phyloP scores from a whole-genome alignment of 805 yeast species.

The Komagataella kurtzmanii region DNA sequence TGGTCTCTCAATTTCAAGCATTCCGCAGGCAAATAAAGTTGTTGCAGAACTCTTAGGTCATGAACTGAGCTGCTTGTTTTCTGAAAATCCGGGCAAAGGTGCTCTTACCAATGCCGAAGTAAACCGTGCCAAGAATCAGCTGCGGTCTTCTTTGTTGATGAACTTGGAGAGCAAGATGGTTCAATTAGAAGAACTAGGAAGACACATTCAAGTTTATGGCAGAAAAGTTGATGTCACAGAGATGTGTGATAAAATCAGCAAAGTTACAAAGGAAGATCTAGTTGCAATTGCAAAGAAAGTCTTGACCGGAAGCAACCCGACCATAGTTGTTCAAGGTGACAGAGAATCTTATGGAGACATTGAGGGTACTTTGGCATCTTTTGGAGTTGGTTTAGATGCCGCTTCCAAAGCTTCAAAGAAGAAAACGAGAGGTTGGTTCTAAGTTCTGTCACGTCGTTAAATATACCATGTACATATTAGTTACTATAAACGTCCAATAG shows the following conservation, averaged over 20 bases:
- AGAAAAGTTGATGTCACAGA: constrained; percentile 61
- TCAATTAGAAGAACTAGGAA: constrained; percentile 89
- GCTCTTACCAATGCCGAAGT: constrained; percentile 65
- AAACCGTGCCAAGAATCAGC: constrained; percentile 81
- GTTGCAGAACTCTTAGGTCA: constrained; percentile 67
- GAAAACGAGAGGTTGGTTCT: not conserved
- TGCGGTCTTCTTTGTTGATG: constrained; percentile 79
- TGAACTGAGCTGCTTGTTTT: constrained; percentile 36
- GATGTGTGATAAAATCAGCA: constrained; percentile 69
- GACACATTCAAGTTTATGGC: constrained; percentile 83
- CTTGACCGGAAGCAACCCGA: constrained; percentile 65
- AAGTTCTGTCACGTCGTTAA: not conserved
- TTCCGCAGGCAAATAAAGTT: constrained; percentile 77
- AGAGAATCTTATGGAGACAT: constrained; percentile 82
- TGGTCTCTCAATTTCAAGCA: constrained; percentile 76
- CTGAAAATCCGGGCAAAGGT: constrained; percentile 33
- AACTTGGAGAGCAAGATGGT: constrained; percentile 87
- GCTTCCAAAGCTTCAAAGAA: not conserved
- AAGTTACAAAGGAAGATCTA: constrained; percentile 54
- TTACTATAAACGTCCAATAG: constrained; percentile 39
- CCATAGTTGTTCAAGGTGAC: constrained; percentile 82
- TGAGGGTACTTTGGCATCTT: constrained; percentile 42
- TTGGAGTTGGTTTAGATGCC: constrained; percentile 48
- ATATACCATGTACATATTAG: constrained; percentile 4
- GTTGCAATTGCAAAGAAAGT: constrained; percentile 62